phyloP scores from a whole-genome alignment of 2,329 filamentous ascomycete species.

The Fusarium solani-melongenae region DNA sequence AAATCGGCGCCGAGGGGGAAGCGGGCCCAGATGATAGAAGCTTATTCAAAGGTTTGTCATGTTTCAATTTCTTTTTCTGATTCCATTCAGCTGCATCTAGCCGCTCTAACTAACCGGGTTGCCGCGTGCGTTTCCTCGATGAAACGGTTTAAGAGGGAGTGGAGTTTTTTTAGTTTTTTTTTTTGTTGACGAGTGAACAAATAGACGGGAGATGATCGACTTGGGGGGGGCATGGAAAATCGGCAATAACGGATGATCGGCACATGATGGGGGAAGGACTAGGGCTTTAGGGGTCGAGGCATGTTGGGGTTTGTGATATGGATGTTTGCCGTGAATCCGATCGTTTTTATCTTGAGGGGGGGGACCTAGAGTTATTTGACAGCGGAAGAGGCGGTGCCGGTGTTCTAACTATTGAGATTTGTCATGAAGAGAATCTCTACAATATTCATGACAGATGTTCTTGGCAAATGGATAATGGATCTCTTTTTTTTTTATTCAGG shows the following conservation, averaged over 20 bases:
- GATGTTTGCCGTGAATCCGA: background rate
- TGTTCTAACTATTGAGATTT: background rate
- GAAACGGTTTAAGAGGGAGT: background rate
- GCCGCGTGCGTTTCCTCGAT: background rate
- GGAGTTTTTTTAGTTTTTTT: background rate
- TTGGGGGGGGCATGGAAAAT: slow-evolving; percentile 7
- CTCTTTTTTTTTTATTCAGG: background rate
- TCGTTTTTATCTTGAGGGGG: background rate
- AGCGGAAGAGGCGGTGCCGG: background rate
- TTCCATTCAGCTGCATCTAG: background rate
- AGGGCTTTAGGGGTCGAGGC: background rate
- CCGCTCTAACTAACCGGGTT: background rate
- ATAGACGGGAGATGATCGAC: slow-evolving; percentile 9
- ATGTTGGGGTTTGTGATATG: background rate
- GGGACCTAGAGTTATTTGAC: background rate
- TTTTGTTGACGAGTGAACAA: slow-evolving; percentile 20
- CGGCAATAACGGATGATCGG: slow-evolving; percentile 39
- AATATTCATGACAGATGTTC: background rate
- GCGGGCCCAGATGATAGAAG: background rate
- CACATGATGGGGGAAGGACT: slow-evolving; percentile 10
- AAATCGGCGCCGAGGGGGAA: background rate
- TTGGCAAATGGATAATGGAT: background rate
- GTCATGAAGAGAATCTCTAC: background rate
- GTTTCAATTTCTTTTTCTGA: background rate
- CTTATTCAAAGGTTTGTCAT: background rate